Evolutionary conservation across 768 basidiomycete species (phyloP), one percentile per base, ranked within the genome.

Genomic region (Kwoniella europaea): DNA sequence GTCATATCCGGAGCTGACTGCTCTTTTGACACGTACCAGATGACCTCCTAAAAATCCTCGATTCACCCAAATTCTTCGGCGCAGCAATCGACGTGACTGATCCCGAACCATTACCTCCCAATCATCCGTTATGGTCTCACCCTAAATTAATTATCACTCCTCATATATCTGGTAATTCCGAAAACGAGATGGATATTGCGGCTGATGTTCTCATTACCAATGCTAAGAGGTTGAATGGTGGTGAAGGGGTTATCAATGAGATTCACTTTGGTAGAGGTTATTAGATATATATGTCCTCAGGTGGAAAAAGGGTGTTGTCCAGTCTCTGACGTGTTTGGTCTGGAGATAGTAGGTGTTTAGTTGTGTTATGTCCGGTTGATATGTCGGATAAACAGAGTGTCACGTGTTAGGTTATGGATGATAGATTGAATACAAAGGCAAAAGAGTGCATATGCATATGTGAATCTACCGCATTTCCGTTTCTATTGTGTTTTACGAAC

Each of bases 71-170:
- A 52, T 67, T 83, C 20, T 73, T 71, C 50, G 81, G 80, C 16
- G 79, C 73, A 5, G 81, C 79, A 12, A 65, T 82, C 10, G 83
- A 84, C 75, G 85, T 85, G 3, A 85, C 84, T 4, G 76, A 82
- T 42, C 84, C 85, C 13, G 85, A 85, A 71, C 85, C 85, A 0
- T 79, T 85, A 4, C 81, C 84, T 0, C 22, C 62, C 7, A 56
- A 71, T 22, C 83, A 85, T 70, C 76, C 80, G 2, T 75, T 85
- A n/a, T 85, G 67, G 73, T 72, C 80, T 1, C 83, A 84, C 60
- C 79, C 80, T 0, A 80, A 81, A 63, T 65, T 74, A 24, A 80
- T 85, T 62, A 73, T 85, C 66, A 85, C 85, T 1, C 84, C 84
- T 3, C 85, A 85, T 68, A 75, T 81, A 5, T 70, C 73, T 4